Evolutionary conservation across 139 green algal species (phyloP), one percentile per base, ranked within the genome.

Genomic region (Zygnema circumcarinatum): DNA sequence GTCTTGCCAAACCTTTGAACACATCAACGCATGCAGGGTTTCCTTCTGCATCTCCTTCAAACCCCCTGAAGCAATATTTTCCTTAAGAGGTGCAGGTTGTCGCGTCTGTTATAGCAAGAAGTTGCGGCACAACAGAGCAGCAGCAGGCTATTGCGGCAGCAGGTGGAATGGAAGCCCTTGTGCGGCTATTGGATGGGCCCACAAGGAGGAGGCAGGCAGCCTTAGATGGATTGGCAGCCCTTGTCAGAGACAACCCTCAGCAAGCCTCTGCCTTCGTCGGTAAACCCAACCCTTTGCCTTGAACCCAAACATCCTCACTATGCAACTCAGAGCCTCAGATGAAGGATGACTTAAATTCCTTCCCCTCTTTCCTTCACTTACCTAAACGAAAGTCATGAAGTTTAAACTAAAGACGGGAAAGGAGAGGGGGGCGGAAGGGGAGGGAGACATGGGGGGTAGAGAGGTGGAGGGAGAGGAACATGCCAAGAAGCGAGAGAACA

Each of bases 191-290:
- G 29, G 2, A 39, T 31, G 32, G 25, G 29, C 2, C 79, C 54
- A 32, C 62, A 38, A 74, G 40, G 1, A 85, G 62, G 62, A 76
- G 90, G 67, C 88, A 93, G 76, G 88, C 92, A 25, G 94, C 92
- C 1, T 68, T 95, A 35, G 90, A 92, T 29, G 94, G 91, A 21
- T 81, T 96, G 68, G 91, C 91, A 21, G 84, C 93, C 0, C 78
- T 95, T 22, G 92, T 87, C 35, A 29, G 72, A 31, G 75, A 89
- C 90, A 94, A 95, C 67, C 36, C 76, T 0, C 22, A 53, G 2
- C 83, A 87, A n/a, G 90, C 76, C 0, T 21, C 22, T 2, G 67
- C 56, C 0, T 31, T 94, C 29, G n/a, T 94, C 32, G 38, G 75
- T 83, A 25, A 39, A 16, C 54, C 54, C 25, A n/a, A n/a, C n/a